phyloP scores from a whole-genome alignment of 352 stramenopile species.

The Labyrinthula sp. region DNA sequence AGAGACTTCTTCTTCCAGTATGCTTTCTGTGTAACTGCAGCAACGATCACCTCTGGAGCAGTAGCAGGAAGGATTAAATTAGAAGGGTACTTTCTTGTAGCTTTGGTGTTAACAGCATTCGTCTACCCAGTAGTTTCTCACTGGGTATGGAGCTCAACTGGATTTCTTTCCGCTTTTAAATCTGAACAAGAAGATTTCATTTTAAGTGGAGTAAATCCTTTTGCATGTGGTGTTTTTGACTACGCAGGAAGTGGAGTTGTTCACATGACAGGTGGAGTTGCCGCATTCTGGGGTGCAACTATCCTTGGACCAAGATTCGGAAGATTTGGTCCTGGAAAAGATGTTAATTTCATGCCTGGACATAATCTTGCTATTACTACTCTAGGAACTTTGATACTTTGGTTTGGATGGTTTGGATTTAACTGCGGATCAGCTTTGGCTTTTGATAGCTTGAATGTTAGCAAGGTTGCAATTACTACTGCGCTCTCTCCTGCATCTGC shows the following conservation, averaged over 20 bases:
- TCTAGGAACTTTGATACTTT: conserved; percentile 35
- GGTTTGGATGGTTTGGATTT: conserved; percentile 43
- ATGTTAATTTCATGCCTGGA: conserved; percentile 26
- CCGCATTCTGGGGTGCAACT: conserved; percentile 36
- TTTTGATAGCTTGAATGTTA: conserved; percentile 19
- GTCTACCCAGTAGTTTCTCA: conserved; percentile 41
- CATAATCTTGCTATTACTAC: conserved; percentile 32
- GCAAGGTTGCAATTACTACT: conserved; percentile 26
- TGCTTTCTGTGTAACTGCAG: conserved; percentile 24
- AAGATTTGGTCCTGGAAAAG: conserved; percentile 27
- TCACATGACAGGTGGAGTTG: conserved; percentile 43
- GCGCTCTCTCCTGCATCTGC: conserved; percentile 16
- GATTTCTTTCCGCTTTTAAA: conserved; percentile 29
- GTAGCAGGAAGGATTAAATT: conserved; percentile 25
- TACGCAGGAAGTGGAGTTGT: conserved; percentile 48
- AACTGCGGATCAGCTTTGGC: conserved; percentile 47
- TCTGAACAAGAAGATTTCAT: conserved; percentile 5
- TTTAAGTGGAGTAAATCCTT: conserved; percentile 6
- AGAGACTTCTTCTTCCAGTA: conserved; percentile 27
- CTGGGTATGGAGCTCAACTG: conserved; percentile 38
- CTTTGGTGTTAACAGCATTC: conserved; percentile 6
- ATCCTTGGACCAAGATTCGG: conserved; percentile 30
- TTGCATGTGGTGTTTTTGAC: conserved; percentile 41
- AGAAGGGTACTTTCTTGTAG: conserved; percentile 16
- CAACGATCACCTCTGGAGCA: conserved; percentile 26